Conservation (phyloP, 192 early-diverging fungal species). For the Radiomyces spectabilis region DNA sequence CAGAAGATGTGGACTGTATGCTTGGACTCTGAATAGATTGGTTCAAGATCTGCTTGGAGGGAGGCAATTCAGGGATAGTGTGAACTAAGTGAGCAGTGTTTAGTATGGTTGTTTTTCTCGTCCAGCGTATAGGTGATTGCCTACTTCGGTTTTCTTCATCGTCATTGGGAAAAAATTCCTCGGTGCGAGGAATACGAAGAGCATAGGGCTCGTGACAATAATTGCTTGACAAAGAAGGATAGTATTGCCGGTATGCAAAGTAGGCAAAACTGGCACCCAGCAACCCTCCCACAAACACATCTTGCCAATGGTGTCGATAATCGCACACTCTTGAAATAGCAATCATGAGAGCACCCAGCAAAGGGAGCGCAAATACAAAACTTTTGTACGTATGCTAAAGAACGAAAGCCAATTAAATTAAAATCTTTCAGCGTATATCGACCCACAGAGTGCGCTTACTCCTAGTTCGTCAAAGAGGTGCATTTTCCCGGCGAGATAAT, state of each 20-base stretch:
- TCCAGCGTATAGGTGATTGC: too few relatives aligned
- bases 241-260: conserved; percentile 65
- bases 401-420: background rate
- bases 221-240: conserved; percentile 31
- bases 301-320: conserved; percentile 58
- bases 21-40: too few relatives aligned
- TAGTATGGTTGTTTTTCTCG: too few relatives aligned
- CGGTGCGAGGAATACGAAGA: too few relatives aligned
- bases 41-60: too few relatives aligned
- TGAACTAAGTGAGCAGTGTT: too few relatives aligned
- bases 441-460: background rate
- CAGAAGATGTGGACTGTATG: too few relatives aligned
- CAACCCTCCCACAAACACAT: conserved; percentile 54
- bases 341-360: conserved; percentile 38
- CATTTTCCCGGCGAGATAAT: conserved; percentile 69
- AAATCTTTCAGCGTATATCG: background rate
- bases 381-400: conserved; percentile 55
- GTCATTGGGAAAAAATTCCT: too few relatives aligned
- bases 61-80: too few relatives aligned
- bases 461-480: conserved; percentile 59
- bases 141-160: too few relatives aligned
- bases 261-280: conserved; percentile 54
- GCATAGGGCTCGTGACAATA: background rate
- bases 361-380: conserved; percentile 41
- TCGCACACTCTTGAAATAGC: conserved; percentile 53